These are phyloP conservation scores for Phlebopus sp. DNA, from an alignment of 1,284 basidiomycete species.

Conservation along the genomic window DNA sequence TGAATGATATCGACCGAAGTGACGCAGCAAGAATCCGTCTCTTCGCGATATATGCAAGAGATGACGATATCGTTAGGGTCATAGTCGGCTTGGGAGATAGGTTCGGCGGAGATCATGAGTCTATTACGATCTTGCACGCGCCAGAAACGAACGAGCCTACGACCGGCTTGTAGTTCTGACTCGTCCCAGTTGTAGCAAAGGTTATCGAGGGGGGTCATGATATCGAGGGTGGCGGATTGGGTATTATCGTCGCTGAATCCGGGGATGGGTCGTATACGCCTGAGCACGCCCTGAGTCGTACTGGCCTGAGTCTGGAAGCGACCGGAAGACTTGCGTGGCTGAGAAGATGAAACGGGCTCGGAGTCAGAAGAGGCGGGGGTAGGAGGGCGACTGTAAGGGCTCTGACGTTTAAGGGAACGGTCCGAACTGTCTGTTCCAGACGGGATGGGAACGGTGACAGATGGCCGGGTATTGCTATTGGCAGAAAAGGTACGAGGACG, in stretches of 20 bases:
- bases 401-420: constrained; percentile 24
- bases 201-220: constrained; percentile 51
- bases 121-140: constrained; percentile 59
- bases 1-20: constrained; percentile 96
- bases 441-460: constrained; percentile 6
- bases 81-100: constrained; percentile 61
- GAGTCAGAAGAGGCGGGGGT: constrained; percentile 31
- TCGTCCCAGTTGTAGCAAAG: constrained; percentile 57
- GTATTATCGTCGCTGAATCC: constrained; percentile 34
- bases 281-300: constrained; percentile 11
- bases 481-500: constrained; percentile 5
- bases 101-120: constrained; percentile 63
- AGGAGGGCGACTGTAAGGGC: constrained; percentile 31
- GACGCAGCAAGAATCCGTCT: constrained; percentile 77
- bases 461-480: background rate
- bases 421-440: constrained; percentile 11
- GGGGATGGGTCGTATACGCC: constrained; percentile 21
- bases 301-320: constrained; percentile 8
- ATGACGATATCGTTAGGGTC: constrained; percentile 57
- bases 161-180: constrained; percentile 54
- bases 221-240: constrained; percentile 53
- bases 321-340: background rate
- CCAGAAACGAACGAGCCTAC: constrained; percentile 70
- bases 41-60: constrained; percentile 88
- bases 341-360: constrained; percentile 19